These are phyloP conservation scores for Fusarium beomiforme DNA, from an alignment of 2,329 filamentous ascomycete species.

Conservation along the genomic window DNA sequence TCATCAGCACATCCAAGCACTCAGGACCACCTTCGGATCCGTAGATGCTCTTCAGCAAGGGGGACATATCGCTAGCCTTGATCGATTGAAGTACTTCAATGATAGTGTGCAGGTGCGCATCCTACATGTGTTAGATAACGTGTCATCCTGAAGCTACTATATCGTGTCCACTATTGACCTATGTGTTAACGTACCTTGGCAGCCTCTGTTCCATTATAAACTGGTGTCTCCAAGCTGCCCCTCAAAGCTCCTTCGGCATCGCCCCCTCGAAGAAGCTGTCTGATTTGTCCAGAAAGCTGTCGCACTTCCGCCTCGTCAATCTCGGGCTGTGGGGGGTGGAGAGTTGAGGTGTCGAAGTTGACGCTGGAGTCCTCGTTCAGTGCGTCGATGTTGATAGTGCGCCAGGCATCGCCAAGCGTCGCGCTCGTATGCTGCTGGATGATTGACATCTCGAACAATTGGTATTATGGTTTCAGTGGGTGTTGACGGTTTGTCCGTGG, in stretches of 20 bases:
- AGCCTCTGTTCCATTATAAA: conserved; percentile 70
- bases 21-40: conserved; percentile 82
- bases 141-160: neutral
- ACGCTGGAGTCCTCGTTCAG: conserved; percentile 87
- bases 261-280: conserved; percentile 86
- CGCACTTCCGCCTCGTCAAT: conserved; percentile 82
- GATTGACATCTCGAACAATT: conserved; percentile 64
- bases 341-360: conserved; percentile 90
- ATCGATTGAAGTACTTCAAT: conserved; percentile 96
- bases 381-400: conserved; percentile 94
- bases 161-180: neutral
- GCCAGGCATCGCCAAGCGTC: conserved; percentile 73
- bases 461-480: neutral
- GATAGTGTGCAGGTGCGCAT: conserved; percentile 86
- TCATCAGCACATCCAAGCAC: conserved; percentile 92
- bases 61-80: conserved; percentile 94
- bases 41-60: conserved; percentile 85
- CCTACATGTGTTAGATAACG: conserved; percentile 59
- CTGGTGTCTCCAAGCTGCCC: conserved; percentile 84
- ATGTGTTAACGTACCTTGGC: conserved; percentile 61
- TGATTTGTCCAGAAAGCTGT: conserved; percentile 80
- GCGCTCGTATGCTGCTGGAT: conserved; percentile 72
- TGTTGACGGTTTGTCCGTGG: neutral
- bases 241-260: conserved; percentile 88
- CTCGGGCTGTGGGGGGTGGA: conserved; percentile 80